phyloP scores from a whole-genome alignment of 305 asterid species.

The Caryopteris hybrid region DNA sequence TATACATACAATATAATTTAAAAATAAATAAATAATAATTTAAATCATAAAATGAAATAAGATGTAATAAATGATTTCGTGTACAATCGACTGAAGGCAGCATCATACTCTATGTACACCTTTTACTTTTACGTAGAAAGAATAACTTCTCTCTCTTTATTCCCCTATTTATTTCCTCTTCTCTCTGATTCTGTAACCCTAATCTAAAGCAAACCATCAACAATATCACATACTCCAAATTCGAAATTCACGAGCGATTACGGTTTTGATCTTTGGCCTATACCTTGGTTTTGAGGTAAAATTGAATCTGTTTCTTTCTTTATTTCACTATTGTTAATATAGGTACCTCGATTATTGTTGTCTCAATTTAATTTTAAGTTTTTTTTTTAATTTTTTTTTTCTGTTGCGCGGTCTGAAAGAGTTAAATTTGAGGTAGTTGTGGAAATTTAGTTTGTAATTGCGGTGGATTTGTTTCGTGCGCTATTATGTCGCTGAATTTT shows the following conservation, averaged over 20 bases:
- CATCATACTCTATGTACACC: no score
- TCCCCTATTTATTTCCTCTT: background rate
- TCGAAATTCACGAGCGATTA: slow-evolving; percentile 8
- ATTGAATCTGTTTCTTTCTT: background rate
- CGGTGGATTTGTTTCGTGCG: background rate
- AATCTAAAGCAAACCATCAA: slow-evolving; percentile 4
- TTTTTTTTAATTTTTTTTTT: background rate
- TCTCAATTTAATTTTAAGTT: background rate
- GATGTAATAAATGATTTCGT: no score
- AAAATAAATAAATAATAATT: no score
- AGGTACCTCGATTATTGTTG: background rate
- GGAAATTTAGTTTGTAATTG: background rate
- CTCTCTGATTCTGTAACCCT: slow-evolving; percentile 22
- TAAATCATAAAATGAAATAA: background rate
- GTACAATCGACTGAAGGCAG: no score
- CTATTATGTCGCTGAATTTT: slow-evolving; percentile 6
- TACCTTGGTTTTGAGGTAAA: slow-evolving; percentile 15
- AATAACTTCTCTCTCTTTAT: background rate
- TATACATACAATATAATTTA: no score
- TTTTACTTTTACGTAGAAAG: background rate
- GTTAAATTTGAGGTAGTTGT: background rate
- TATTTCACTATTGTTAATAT: background rate
- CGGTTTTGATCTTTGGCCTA: slow-evolving; percentile 12
- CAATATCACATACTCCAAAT: background rate
- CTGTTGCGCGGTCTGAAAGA: background rate